A percentile compares a stretch with the other conserved stretches of the same genome.
Conservation (phyloP, 2,329 filamentous ascomycete species). For the Mycosphaerella sp. region DNA sequence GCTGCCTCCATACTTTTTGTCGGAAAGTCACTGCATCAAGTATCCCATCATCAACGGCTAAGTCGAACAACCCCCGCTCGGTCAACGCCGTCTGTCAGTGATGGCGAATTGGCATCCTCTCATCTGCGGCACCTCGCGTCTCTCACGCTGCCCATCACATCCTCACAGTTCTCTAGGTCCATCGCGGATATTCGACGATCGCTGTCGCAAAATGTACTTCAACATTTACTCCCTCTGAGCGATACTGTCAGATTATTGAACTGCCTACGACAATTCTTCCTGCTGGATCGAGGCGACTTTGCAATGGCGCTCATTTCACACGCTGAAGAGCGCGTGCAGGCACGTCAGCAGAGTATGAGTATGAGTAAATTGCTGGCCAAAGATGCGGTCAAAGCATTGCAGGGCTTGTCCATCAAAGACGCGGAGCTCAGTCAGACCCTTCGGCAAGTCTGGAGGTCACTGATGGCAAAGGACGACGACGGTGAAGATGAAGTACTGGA, state of each 20-base stretch:
- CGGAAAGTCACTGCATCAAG: conserved; percentile 80
- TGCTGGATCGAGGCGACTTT: conserved; percentile 85
- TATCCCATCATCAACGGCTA: conserved; percentile 45
- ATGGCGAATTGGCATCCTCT: conserved; percentile 57
- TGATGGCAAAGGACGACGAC: conserved; percentile 75
- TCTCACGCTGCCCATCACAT: conserved; percentile 67
- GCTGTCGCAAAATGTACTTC: conserved; percentile 75
- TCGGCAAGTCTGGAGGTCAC: conserved; percentile 67
- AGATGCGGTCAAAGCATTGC: conserved; percentile 48
- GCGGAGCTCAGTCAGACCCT: conserved; percentile 76
- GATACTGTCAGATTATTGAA: conserved; percentile 71
- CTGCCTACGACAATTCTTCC: conserved; percentile 77
- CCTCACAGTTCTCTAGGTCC: conserved; percentile 62
- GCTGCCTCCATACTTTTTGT: conserved; percentile 84
- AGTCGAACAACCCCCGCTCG: conserved; percentile 10
- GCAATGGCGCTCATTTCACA: conserved; percentile 79
- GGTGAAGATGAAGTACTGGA: conserved; percentile 68
- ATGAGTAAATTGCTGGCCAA: conserved; percentile 46
- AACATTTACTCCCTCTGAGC: conserved; percentile 70
- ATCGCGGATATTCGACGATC: conserved; percentile 73
- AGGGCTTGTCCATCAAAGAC: conserved; percentile 69
- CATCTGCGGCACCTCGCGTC: conserved; percentile 64
- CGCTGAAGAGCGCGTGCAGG: conserved; percentile 72
- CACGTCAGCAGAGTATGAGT: conserved; percentile 59
- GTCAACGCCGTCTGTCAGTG: conserved; percentile 24